These are phyloP conservation scores for Phialophora expanda DNA, from an alignment of 2,329 filamentous ascomycete species.

Conservation along the genomic window DNA sequence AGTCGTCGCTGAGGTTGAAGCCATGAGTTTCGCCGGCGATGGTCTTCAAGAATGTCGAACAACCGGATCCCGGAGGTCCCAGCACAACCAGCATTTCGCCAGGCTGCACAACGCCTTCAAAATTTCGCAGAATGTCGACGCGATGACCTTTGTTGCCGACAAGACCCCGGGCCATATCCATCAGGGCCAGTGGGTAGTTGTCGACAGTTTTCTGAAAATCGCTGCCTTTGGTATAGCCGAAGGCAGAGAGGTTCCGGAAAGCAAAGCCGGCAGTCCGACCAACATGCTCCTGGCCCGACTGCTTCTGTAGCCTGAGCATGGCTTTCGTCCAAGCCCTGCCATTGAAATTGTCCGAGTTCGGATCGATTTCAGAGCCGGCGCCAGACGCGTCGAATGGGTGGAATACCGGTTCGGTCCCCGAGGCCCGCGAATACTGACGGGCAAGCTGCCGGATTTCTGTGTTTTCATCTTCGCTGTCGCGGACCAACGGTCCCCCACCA, in stretches of 20 bases:
- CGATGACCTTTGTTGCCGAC: constrained; percentile 35
- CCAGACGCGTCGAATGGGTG: constrained; percentile 37
- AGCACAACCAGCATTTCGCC: constrained; percentile 51
- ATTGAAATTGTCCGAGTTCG: constrained; percentile 50
- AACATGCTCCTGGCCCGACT: constrained; percentile 33
- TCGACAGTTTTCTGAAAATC: constrained; percentile 54
- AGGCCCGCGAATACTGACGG: constrained; percentile 29
- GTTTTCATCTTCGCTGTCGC: constrained; percentile 21
- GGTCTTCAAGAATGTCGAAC: constrained; percentile 83
- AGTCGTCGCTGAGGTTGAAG: constrained; percentile 70
- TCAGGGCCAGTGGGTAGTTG: constrained; percentile 46
- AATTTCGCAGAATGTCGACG: constrained; percentile 39
- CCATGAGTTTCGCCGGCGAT: constrained; percentile 83
- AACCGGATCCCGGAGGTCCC: constrained; percentile 55
- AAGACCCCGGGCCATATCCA: constrained; percentile 23
- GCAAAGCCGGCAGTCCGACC: constrained; percentile 48
- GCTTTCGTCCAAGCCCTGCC: constrained; percentile 54
- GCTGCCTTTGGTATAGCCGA: constrained; percentile 51
- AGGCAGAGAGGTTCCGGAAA: constrained; percentile 53
- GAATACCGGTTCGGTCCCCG: neutral
- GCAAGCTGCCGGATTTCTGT: constrained; percentile 25
- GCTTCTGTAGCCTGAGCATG: constrained; percentile 39
- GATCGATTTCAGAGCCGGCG: constrained; percentile 50
- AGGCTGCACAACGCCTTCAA: constrained; percentile 30
- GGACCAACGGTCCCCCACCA: constrained; percentile 20